phyloP scores from a whole-genome alignment of 2,329 filamentous ascomycete genomes.

The Penicillium sp. region DNA sequence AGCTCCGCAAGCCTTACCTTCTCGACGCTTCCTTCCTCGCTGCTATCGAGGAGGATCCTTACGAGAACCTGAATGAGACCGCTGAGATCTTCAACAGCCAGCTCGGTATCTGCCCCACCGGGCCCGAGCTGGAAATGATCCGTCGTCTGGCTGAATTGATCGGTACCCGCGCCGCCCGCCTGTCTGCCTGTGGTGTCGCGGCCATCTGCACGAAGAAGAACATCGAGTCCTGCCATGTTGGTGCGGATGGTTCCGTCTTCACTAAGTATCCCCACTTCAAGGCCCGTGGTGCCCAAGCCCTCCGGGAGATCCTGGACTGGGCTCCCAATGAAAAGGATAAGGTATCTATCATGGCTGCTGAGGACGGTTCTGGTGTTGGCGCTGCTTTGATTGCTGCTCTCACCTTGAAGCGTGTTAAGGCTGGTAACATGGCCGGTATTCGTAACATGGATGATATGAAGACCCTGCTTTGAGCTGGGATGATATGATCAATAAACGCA shows the following conservation, averaged over 20 bases:
- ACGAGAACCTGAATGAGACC: slow-evolving; percentile 92
- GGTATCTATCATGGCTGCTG: slow-evolving; percentile 83
- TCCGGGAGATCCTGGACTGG: slow-evolving; percentile 97
- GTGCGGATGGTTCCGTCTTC: slow-evolving; percentile 95
- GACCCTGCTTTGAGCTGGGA: slow-evolving; percentile 24
- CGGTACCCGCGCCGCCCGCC: slow-evolving; percentile 87
- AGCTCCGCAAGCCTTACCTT: slow-evolving; percentile 83
- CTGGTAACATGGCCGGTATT: slow-evolving; percentile 64
- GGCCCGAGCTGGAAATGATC: slow-evolving; percentile 84
- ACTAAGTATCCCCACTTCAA: slow-evolving; percentile 99
- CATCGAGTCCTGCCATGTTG: slow-evolving; percentile 86
- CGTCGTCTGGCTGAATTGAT: slow-evolving; percentile 91
- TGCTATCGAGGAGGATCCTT: slow-evolving; percentile 91
- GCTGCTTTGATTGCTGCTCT: slow-evolving; percentile 87
- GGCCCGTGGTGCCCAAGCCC: slow-evolving; percentile 81
- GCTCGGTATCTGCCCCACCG: slow-evolving; percentile 71
- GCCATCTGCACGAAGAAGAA: slow-evolving; percentile 97
- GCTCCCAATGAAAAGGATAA: slow-evolving; percentile 82
- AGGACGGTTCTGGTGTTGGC: slow-evolving; percentile 97
- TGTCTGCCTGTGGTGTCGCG: slow-evolving; percentile 92
- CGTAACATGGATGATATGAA: slow-evolving; percentile 51
- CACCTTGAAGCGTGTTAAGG: slow-evolving; percentile 65
- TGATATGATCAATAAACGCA: background rate
- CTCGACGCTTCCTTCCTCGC: slow-evolving; percentile 94
- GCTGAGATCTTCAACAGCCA: slow-evolving; percentile 77